phyloP scores from a whole-genome alignment of 2,329 filamentous ascomycete species.

The Parasarocladium wereldwijsianum region DNA sequence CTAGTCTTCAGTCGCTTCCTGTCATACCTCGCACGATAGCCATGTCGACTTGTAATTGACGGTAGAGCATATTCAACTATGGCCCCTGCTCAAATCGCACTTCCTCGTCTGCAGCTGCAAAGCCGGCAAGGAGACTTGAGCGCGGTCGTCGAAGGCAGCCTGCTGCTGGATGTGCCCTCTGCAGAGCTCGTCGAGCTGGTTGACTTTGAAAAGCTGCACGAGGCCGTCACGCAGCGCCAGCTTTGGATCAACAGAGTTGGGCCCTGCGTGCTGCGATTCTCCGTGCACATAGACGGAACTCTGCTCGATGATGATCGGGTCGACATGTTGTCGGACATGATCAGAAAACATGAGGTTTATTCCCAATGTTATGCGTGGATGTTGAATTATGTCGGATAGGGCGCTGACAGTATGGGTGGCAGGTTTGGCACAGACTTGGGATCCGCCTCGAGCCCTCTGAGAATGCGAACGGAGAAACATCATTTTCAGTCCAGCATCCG shows the following conservation, averaged over 20 bases:
- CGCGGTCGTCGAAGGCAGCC: slow-evolving; percentile 11
- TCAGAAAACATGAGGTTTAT: too few species aligned
- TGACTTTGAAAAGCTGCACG: slow-evolving; percentile 10
- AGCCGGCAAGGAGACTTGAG: slow-evolving; percentile 8
- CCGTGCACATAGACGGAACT: too few species aligned
- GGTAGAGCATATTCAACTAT: too few species aligned
- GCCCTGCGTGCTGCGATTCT: slow-evolving; percentile 1
- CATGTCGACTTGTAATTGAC: too few species aligned
- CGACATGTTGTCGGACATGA: too few species aligned
- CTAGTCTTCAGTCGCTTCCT: too few species aligned
- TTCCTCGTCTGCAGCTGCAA: not conserved
- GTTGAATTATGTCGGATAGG: too few species aligned
- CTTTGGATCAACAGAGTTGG: slow-evolving; percentile 15
- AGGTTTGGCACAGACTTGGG: slow-evolving; percentile 18
- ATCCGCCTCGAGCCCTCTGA: slow-evolving; percentile 16
- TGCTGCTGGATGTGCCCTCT: slow-evolving; percentile 13
- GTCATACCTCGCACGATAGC: too few species aligned
- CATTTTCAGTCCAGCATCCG: slow-evolving; percentile 22
- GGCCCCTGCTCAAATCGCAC: not conserved
- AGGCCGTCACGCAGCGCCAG: slow-evolving; percentile 9
- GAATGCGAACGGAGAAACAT: too few species aligned
- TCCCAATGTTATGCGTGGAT: too few species aligned
- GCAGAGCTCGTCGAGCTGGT: not conserved
- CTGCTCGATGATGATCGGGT: too few species aligned
- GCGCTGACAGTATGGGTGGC: not conserved